Evolutionary conservation across 441 rosid genomes (phyloP).

Genomic region (Arabidopsis lyrata): DNA sequence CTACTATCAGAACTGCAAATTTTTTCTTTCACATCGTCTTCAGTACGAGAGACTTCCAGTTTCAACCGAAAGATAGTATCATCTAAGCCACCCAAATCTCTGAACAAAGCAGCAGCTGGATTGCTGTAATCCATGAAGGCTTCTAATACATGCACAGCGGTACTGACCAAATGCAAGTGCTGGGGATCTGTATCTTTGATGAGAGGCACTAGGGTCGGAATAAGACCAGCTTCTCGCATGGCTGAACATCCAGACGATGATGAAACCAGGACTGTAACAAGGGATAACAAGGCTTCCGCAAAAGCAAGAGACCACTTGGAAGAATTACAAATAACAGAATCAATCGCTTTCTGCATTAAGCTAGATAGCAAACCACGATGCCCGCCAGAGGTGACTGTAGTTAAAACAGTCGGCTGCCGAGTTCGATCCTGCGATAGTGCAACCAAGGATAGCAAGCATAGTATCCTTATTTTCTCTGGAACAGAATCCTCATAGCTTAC

Average conservation of each 20-base stretch:
- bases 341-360: constrained; percentile 92
- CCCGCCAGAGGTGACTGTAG: constrained; percentile 94
- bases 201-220: constrained; percentile 93
- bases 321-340: constrained; percentile 74
- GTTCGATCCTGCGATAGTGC: constrained; percentile 95
- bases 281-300: constrained; percentile 95
- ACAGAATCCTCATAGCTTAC: constrained; percentile 86
- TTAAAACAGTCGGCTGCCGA: constrained; percentile 82
- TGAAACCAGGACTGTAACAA: constrained; percentile 91
- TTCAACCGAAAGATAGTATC: constrained; percentile 88
- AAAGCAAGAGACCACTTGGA: constrained; percentile 85
- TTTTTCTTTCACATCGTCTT: constrained; percentile 62
- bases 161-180: constrained; percentile 90
- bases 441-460: constrained; percentile 83
- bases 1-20: constrained; percentile 60
- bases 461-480: constrained; percentile 85
- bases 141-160: constrained; percentile 90
- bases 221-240: constrained; percentile 96
- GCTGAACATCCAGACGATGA: constrained; percentile 96
- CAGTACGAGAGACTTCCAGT: constrained; percentile 79
- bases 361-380: constrained; percentile 93
- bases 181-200: constrained; percentile 94
- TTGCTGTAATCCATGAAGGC: constrained; percentile 97
- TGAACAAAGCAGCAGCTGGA: constrained; percentile 92
- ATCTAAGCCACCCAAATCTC: constrained; percentile 98